Conservation (phyloP, 2,329 filamentous ascomycete genomes). For the Fusarium longipes region DNA sequence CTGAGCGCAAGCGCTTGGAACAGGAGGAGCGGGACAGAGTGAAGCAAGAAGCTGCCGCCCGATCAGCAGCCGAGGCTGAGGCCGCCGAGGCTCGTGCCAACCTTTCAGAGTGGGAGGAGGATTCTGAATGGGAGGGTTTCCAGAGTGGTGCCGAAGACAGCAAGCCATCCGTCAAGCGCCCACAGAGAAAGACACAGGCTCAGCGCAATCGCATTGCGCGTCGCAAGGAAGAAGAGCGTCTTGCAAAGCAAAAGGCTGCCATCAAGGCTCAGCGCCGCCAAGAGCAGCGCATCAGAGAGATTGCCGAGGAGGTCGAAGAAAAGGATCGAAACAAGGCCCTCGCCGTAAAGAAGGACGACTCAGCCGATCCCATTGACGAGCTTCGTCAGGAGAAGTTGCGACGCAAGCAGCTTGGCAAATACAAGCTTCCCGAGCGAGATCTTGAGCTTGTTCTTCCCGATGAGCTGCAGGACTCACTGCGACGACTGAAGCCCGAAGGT, state of each 20-base stretch:
- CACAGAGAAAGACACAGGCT: constrained; percentile 84
- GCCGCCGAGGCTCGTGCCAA: constrained; percentile 75
- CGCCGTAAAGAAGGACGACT: constrained; percentile 53
- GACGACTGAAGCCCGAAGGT: constrained; percentile 92
- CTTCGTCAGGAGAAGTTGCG: constrained; percentile 73
- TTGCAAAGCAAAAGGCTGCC: constrained; percentile 78
- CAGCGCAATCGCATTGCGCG: constrained; percentile 90
- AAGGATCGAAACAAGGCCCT: constrained; percentile 64
- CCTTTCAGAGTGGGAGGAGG: constrained; percentile 80
- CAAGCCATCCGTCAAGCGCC: constrained; percentile 72
- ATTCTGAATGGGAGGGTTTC: constrained; percentile 90
- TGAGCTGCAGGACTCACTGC: constrained; percentile 82
- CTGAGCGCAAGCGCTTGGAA: constrained; percentile 78
- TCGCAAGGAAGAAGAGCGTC: constrained; percentile 86
- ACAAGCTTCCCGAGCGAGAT: constrained; percentile 79
- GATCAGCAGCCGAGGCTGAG: constrained; percentile 78
- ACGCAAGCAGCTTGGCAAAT: constrained; percentile 78
- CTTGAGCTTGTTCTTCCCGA: constrained; percentile 85
- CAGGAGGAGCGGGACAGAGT: constrained; percentile 74
- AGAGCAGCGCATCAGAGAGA: constrained; percentile 75
- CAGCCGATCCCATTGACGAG: constrained; percentile 63
- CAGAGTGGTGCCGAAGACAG: constrained; percentile 82
- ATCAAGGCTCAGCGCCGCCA: constrained; percentile 80
- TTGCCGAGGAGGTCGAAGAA: constrained; percentile 71
- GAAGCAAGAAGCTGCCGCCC: constrained; percentile 73